Evolutionary conservation across 2,329 filamentous ascomycete species (phyloP).

Genomic region (Alternaria solani): DNA sequence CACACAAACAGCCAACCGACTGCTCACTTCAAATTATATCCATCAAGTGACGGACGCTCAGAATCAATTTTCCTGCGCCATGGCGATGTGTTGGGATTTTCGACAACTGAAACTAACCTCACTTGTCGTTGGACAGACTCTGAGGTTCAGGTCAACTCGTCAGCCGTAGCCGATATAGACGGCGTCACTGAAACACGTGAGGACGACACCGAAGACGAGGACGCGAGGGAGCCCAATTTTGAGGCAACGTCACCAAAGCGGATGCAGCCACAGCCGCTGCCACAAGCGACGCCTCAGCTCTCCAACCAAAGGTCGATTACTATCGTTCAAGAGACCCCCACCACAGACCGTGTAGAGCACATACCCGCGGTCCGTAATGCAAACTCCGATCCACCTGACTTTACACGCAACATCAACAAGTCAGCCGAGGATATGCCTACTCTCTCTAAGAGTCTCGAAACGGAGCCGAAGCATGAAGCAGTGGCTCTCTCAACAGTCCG

Average conservation of each 20-base stretch:
- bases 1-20: background rate
- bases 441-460: background rate
- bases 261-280: slow-evolving; percentile 14
- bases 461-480: slow-evolving; percentile 2
- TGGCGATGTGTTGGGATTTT: slow-evolving; percentile 34
- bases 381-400: slow-evolving; percentile 4
- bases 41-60: slow-evolving; percentile 12
- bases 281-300: slow-evolving; percentile 34
- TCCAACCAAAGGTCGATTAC: slow-evolving; percentile 31
- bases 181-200: slow-evolving; percentile 18
- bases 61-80: slow-evolving; percentile 44
- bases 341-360: slow-evolving; percentile 24
- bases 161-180: slow-evolving; percentile 20
- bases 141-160: slow-evolving; percentile 45
- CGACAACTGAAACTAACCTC: slow-evolving; percentile 16
- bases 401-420: background rate
- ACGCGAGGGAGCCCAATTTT: slow-evolving; percentile 26
- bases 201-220: slow-evolving; percentile 39
- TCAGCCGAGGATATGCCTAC: slow-evolving; percentile 4
- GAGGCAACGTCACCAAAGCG: slow-evolving; percentile 27
- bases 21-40: slow-evolving; percentile 30
- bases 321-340: slow-evolving; percentile 47
- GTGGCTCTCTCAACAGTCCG: slow-evolving; percentile 28
- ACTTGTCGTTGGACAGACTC: slow-evolving; percentile 27
- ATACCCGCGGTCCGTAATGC: background rate